A percentile compares a stretch with the other conserved stretches of the same genome.
Evolutionary conservation across 495 filamentous ascomycete species (phyloP).

Genomic region (Penicillium cosmopolitanum): DNA sequence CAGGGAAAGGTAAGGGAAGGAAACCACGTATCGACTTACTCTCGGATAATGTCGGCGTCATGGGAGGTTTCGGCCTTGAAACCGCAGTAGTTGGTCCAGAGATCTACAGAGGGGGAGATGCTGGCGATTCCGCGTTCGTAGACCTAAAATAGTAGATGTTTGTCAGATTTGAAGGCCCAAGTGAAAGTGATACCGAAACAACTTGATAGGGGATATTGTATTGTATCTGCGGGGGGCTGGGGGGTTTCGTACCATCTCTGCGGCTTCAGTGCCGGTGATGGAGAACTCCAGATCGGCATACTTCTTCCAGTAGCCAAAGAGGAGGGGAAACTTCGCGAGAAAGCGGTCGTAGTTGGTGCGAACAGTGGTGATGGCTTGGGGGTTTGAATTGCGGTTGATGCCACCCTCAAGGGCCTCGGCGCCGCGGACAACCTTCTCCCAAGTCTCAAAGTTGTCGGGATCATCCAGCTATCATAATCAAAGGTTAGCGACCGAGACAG

Average conservation of each 20-base stretch:
- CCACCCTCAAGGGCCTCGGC: constrained; percentile 88
- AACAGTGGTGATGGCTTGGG: constrained; percentile 84
- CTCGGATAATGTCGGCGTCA: constrained; percentile 93
- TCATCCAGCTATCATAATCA: constrained; percentile 57
- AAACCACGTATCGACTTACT: constrained; percentile 89
- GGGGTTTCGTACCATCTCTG: constrained; percentile 78
- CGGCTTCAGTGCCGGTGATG: constrained; percentile 94
- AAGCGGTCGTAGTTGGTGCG: constrained; percentile 89
- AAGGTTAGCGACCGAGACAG: background rate
- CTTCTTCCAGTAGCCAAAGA: constrained; percentile 99
- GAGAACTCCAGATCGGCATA: constrained; percentile 98
- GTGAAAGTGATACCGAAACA: too few species aligned
- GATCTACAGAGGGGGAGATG: constrained; percentile 88
- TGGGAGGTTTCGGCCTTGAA: constrained; percentile 98
- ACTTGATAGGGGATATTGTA: background rate
- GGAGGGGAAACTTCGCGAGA: constrained; percentile 90
- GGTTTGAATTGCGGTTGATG: constrained; percentile 93
- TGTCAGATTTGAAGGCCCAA: background rate
- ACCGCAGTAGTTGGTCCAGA: constrained; percentile 95
- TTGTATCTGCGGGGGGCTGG: background rate
- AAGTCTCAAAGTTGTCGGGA: constrained; percentile 89
- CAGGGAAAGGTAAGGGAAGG: constrained; percentile 57
- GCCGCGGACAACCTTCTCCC: constrained; percentile 88
- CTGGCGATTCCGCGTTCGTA: constrained; percentile 96
- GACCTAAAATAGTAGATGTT: constrained; percentile 55